Evolutionary conservation across 140 eudicot species (phyloP).

Genomic region (Stevia rebaudiana): DNA sequence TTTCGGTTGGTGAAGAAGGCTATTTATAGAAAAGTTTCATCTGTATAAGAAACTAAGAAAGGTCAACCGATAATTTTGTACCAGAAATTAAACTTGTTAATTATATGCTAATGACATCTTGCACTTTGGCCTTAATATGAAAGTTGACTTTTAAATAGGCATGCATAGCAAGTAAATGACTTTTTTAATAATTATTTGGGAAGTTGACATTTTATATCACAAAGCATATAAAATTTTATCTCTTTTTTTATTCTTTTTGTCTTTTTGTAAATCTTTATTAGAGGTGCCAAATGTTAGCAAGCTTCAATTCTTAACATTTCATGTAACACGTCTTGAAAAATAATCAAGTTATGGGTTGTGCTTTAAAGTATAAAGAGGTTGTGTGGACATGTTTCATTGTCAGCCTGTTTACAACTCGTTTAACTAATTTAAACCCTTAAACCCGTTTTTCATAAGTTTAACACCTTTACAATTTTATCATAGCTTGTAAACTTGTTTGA

Average conservation of each 20-base stretch:
- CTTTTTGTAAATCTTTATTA: neutral
- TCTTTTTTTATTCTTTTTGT: neutral
- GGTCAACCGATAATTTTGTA: slow-evolving; percentile 27
- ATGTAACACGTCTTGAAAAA: neutral
- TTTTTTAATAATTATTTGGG: slow-evolving; percentile 1
- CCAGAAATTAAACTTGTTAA: neutral
- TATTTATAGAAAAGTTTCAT: slow-evolving; percentile 26
- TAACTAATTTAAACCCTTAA: neutral
- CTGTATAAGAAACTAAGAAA: slow-evolving; percentile 8
- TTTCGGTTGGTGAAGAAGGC: slow-evolving; percentile 20
- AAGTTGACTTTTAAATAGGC: neutral
- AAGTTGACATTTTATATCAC: slow-evolving; percentile 19
- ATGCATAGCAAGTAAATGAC: neutral
- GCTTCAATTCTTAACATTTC: no score
- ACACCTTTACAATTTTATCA: neutral
- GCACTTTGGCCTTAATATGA: neutral
- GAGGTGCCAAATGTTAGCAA: neutral
- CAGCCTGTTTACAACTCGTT: neutral
- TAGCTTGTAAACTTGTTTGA: neutral
- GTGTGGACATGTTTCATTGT: neutral
- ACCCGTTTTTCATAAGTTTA: neutral
- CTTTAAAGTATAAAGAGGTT: neutral
- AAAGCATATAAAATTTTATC: slow-evolving; percentile 5
- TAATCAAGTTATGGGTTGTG: neutral
- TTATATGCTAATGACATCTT: slow-evolving; percentile 1